Evolutionary conservation across 371 early-diverging fungal species (phyloP).

Genomic region (Mortierella sp.): DNA sequence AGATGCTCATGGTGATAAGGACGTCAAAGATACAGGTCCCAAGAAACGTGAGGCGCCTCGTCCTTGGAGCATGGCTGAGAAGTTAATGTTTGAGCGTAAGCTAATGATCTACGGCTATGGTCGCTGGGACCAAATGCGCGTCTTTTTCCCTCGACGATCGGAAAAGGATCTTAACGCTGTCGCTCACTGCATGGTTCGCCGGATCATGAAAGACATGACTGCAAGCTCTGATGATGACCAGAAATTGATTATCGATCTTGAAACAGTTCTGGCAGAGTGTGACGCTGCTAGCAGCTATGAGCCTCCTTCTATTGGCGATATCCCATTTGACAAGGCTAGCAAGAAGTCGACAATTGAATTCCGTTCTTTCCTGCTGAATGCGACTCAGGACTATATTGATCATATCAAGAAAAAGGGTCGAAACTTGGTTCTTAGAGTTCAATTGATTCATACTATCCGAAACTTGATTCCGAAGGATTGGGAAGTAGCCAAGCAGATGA

Average conservation of each 20-base stretch:
- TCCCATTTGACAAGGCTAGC: slow-evolving; percentile 74
- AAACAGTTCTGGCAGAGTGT: slow-evolving; percentile 43
- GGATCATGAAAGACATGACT: slow-evolving; percentile 38
- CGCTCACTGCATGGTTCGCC: slow-evolving; percentile 47
- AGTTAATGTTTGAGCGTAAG: slow-evolving; percentile 82
- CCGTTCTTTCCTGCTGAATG: slow-evolving; percentile 76
- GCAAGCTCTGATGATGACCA: slow-evolving; percentile 37
- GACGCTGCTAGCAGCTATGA: slow-evolving; percentile 58
- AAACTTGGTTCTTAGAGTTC: slow-evolving; percentile 81
- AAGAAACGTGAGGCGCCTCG: slow-evolving; percentile 61
- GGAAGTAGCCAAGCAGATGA: slow-evolving; percentile 66
- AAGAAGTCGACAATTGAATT: slow-evolving; percentile 73
- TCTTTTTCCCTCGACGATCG: slow-evolving; percentile 69
- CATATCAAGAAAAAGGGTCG: slow-evolving; percentile 78
- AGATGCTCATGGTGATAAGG: slow-evolving; percentile 36
- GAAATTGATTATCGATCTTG: slow-evolving; percentile 42
- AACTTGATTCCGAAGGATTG: slow-evolving; percentile 70
- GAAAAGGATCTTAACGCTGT: slow-evolving; percentile 71
- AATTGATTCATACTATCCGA: slow-evolving; percentile 80
- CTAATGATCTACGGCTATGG: slow-evolving; percentile 88
- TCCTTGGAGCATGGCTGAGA: slow-evolving; percentile 83
- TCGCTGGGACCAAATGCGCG: slow-evolving; percentile 79
- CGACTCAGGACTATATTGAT: slow-evolving; percentile 78
- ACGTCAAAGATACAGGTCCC: slow-evolving; percentile 24
- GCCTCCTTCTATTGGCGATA: slow-evolving; percentile 44